Conservation (phyloP, 176 grass and related monocot species). For the Oryza meridionalis region DNA sequence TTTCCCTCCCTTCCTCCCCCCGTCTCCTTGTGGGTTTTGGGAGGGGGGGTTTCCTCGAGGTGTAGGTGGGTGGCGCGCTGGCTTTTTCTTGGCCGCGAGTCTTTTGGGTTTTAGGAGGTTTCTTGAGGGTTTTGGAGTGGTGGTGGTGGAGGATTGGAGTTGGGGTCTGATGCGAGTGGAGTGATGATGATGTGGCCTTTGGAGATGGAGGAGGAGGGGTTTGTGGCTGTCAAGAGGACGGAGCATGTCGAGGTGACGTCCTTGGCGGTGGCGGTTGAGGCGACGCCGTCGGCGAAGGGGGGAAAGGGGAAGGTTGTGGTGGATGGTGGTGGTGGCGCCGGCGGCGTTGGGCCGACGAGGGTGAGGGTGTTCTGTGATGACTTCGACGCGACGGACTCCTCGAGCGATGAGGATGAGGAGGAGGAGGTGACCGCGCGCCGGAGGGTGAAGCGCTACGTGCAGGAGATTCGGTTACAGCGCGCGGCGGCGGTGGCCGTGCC, state of each 20-base stretch:
- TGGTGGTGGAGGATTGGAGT: neutral
- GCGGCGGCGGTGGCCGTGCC: neutral
- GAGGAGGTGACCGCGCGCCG: constrained; percentile 19
- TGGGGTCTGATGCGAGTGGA: constrained; percentile 39
- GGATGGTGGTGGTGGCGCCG: too few relatives aligned
- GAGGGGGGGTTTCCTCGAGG: neutral
- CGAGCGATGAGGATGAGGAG: constrained; percentile 55
- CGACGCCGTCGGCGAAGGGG: neutral
- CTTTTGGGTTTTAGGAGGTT: neutral
- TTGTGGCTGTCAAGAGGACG: constrained; percentile 54
- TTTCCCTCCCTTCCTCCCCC: neutral
- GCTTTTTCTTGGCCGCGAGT: neutral
- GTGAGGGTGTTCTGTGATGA: constrained; percentile 81
- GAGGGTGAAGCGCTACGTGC: constrained; percentile 77
- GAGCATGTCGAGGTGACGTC: constrained; percentile 78
- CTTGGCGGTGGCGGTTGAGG: neutral
- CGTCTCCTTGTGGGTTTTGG: neutral
- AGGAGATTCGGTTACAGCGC: constrained; percentile 68
- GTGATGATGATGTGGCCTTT: neutral
- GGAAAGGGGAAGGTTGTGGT: neutral
- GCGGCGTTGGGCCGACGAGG: neutral
- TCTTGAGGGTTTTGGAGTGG: constrained; percentile 33
- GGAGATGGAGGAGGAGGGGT: constrained; percentile 36
- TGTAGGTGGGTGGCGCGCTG: neutral
- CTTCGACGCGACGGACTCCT: constrained; percentile 87